phyloP scores from a whole-genome alignment of 768 basidiomycete genomes.

The Tubosaeta sp. region DNA sequence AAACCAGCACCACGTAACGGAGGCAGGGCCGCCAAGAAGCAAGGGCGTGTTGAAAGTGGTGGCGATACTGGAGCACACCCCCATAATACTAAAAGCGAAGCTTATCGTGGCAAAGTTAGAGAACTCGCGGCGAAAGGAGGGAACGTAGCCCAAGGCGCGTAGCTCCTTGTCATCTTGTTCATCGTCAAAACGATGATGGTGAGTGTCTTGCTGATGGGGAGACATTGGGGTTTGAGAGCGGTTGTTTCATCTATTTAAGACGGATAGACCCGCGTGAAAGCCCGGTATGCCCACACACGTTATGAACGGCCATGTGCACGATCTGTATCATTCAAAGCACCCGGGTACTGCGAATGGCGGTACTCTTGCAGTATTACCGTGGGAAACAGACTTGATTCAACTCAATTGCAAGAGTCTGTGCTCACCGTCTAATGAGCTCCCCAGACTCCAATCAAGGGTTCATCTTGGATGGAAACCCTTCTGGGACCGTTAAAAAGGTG shows the following conservation, averaged over 20 bases:
- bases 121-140: slow-evolving; percentile 42
- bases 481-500: background rate
- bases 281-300: no score
- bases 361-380: no score
- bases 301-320: no score
- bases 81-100: slow-evolving; percentile 34
- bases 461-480: background rate
- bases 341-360: no score
- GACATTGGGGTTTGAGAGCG: slow-evolving; percentile 2
- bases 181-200: background rate
- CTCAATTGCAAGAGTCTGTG: background rate
- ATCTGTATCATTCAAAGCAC: background rate
- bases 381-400: no score
- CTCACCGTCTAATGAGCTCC: slow-evolving; percentile 1
- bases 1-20: slow-evolving; percentile 37
- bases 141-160: slow-evolving; percentile 28
- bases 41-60: slow-evolving; percentile 37
- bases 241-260: background rate
- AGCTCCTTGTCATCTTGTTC: slow-evolving; percentile 19
- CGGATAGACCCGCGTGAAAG: background rate
- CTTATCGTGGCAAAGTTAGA: slow-evolving; percentile 35
- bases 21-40: slow-evolving; percentile 34
- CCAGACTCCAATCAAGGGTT: background rate
- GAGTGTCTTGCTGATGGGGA: background rate
- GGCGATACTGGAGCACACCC: slow-evolving; percentile 36